These are phyloP conservation scores for Dendrobium chrysotoxum DNA, from an alignment of 106 monocot genomes.

Conservation along the genomic window DNA sequence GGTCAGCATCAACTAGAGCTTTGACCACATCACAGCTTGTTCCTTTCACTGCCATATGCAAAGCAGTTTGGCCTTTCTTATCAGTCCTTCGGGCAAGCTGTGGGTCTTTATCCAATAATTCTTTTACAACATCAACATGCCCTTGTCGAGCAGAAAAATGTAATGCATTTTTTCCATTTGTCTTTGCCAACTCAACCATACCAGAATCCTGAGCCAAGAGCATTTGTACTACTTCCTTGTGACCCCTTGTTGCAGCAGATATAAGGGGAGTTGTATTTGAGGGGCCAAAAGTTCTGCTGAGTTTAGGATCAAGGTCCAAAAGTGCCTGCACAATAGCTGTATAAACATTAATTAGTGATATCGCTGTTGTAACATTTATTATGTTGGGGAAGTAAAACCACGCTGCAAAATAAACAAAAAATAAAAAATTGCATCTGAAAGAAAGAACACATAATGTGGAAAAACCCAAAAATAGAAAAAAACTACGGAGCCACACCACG, in stretches of 20 bases:
- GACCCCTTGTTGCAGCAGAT: conserved; percentile 27
- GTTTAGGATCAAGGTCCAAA: conserved; percentile 19
- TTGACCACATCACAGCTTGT: conserved; percentile 20
- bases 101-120: conserved; percentile 27
- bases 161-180: conserved; percentile 32
- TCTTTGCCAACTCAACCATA: conserved; percentile 18
- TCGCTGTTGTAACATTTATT: background rate
- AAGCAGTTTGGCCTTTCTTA: conserved; percentile 35
- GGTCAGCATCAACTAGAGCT: conserved; percentile 31
- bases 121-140: conserved; percentile 24
- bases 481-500: too few species aligned
- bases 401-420: too few species aligned
- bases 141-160: conserved; percentile 29
- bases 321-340: conserved; percentile 30
- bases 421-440: too few species aligned
- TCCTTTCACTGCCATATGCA: conserved; percentile 37
- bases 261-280: conserved; percentile 29
- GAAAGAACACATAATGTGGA: too few species aligned
- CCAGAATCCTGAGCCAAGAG: conserved; percentile 18
- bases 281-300: conserved; percentile 25
- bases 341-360: conserved; percentile 7
- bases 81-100: conserved; percentile 32
- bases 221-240: conserved; percentile 15
- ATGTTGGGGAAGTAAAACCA: too few species aligned
- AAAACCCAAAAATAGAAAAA: too few species aligned